phyloP scores from a whole-genome alignment of 2,329 filamentous ascomycete genomes.

The Pyrenophora seminiperda region DNA sequence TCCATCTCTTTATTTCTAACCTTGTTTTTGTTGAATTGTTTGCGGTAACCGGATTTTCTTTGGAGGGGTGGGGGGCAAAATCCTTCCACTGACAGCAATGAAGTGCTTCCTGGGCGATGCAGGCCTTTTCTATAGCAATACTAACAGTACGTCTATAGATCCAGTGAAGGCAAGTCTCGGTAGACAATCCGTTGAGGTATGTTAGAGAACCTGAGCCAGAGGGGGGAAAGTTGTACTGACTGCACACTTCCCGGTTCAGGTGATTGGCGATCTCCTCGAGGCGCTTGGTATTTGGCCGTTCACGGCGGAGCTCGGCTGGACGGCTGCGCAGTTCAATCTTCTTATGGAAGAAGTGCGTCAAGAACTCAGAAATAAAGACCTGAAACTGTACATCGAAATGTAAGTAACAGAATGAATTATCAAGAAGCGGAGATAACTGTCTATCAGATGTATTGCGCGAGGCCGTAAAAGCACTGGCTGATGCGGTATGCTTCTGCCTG shows the following conservation, averaged over 20 bases:
- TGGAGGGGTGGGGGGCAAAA: no score
- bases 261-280: constrained; percentile 44
- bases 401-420: constrained; percentile 22
- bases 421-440: constrained; percentile 15
- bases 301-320: constrained; percentile 40
- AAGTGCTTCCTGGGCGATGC: no score
- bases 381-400: constrained; percentile 47
- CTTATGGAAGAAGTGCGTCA: constrained; percentile 36
- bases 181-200: constrained; percentile 24
- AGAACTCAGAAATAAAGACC: constrained; percentile 35
- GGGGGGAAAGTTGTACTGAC: neutral
- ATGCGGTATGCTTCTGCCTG: constrained; percentile 4
- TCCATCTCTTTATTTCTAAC: neutral
- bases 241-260: constrained; percentile 4
- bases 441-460: constrained; percentile 38
- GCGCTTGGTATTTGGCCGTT: constrained; percentile 48
- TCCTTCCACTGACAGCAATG: no score
- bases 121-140: neutral
- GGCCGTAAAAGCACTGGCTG: constrained; percentile 35
- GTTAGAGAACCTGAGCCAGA: neutral
- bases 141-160: constrained; percentile 29
- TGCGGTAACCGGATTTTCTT: no score
- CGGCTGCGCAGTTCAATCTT: constrained; percentile 34
- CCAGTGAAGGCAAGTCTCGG: constrained; percentile 38
- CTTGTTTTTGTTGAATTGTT: neutral